Conservation (phyloP, 306 rosid genomes). For the Vigna mungo region DNA sequence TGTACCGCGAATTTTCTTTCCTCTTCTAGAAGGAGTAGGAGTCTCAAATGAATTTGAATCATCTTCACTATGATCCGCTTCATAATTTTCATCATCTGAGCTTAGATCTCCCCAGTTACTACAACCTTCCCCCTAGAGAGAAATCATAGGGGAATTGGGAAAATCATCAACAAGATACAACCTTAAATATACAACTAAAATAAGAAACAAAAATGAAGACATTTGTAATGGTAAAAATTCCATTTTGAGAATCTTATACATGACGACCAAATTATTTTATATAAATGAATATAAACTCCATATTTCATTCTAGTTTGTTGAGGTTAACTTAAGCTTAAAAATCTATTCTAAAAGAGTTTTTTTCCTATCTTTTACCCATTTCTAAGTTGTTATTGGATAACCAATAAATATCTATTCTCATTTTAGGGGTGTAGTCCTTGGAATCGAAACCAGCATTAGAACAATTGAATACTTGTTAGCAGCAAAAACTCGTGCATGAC, state of each 20-base stretch:
- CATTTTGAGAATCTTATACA: no score
- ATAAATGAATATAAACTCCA: no score
- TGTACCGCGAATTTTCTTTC: conserved; percentile 78
- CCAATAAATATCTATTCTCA: no score
- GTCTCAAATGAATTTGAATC: conserved; percentile 75
- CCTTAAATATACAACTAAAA: background rate
- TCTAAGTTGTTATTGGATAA: no score
- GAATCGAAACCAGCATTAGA: conserved; percentile 15
- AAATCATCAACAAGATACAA: conserved; percentile 30
- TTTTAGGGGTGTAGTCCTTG: no score
- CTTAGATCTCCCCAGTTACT: conserved; percentile 92
- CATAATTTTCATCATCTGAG: conserved; percentile 83
- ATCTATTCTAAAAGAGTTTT: no score
- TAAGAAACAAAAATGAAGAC: background rate
- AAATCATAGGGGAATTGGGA: conserved; percentile 64
- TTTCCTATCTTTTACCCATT: no score
- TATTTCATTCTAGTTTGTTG: no score
- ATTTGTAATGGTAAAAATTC: background rate
- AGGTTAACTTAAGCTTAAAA: no score
- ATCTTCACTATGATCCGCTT: no score
- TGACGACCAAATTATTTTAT: no score
- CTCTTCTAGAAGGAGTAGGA: conserved; percentile 57
- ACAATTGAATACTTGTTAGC: background rate
- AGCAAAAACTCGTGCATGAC: conserved; percentile 20
- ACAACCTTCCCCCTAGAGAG: conserved; percentile 91